A percentile compares a stretch with the other conserved stretches of the same genome.
Evolutionary conservation across 768 basidiomycete species (phyloP).

Genomic region (Boletus rufocinnamomeus): DNA sequence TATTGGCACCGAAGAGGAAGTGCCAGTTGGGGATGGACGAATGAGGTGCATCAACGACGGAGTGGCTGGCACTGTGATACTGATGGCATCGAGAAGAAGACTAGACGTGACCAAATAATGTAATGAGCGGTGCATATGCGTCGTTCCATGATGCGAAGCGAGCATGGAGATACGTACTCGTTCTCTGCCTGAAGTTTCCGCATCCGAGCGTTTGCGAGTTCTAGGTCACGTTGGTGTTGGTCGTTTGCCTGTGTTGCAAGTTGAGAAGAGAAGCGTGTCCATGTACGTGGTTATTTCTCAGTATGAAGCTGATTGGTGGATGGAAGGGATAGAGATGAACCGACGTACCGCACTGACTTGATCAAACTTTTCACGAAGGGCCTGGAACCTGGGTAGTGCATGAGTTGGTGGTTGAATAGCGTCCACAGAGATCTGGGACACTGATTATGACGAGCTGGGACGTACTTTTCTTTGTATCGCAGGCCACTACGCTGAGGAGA

Average conservation of each 20-base stretch:
- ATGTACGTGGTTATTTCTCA: neutral
- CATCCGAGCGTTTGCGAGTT: slow-evolving; percentile 29
- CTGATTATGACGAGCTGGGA: neutral
- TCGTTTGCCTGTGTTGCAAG: slow-evolving; percentile 21
- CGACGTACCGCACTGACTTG: slow-evolving; percentile 34
- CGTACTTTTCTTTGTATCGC: slow-evolving; percentile 38
- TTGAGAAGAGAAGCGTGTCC: neutral
- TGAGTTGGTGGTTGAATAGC: neutral
- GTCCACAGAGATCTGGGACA: neutral
- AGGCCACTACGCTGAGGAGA: slow-evolving; percentile 20
- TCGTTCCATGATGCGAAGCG: neutral
- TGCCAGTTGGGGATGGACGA: slow-evolving; percentile 29
- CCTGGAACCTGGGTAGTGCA: slow-evolving; percentile 26
- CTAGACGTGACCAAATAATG: slow-evolving; percentile 10
- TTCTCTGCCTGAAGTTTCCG: slow-evolving; percentile 36
- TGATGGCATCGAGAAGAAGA: slow-evolving; percentile 37
- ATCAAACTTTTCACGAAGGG: slow-evolving; percentile 35
- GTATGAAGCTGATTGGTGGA: neutral
- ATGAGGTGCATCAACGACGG: slow-evolving; percentile 36
- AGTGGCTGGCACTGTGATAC: slow-evolving; percentile 34
- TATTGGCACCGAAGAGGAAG: slow-evolving; percentile 20
- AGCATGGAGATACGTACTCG: slow-evolving; percentile 24
- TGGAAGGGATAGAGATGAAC: neutral
- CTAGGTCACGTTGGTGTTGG: slow-evolving; percentile 30
- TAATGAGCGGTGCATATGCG: neutral